phyloP scores from a whole-genome alignment of 495 filamentous ascomycete species.

The Chaetomidium leptoderma region DNA sequence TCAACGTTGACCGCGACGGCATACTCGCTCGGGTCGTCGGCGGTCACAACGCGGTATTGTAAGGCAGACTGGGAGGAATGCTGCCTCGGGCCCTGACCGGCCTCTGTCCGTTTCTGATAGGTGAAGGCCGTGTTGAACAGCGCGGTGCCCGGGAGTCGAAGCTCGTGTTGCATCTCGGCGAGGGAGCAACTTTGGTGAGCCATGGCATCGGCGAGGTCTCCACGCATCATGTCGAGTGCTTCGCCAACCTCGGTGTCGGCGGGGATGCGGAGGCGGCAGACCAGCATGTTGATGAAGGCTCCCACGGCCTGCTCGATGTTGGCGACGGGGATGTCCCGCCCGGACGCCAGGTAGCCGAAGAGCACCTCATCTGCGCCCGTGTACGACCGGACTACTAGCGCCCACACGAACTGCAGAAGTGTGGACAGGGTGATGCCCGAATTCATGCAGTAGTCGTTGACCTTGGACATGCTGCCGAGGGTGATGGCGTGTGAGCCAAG shows the following conservation, averaged over 20 bases:
- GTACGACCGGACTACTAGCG: constrained; percentile 50
- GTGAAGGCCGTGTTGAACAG: constrained; percentile 39
- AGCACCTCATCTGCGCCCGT: constrained; percentile 53
- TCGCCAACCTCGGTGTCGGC: constrained; percentile 28
- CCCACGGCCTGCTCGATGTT: constrained; percentile 25
- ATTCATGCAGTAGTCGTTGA: constrained; percentile 24
- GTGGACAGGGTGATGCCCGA: constrained; percentile 19
- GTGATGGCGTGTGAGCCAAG: constrained; percentile 19
- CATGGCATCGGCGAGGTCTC: constrained; percentile 33
- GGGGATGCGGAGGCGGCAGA: constrained; percentile 17
- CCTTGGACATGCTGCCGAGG: constrained; percentile 2
- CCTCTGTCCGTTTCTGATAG: constrained; percentile 20
- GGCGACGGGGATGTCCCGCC: constrained; percentile 22
- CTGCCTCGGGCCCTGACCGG: neutral
- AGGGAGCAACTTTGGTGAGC: constrained; percentile 42
- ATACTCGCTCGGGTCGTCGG: constrained; percentile 56
- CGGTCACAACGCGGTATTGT: constrained; percentile 19
- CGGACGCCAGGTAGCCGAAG: constrained; percentile 45
- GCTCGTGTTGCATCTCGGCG: constrained; percentile 40
- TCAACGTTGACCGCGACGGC: constrained; percentile 54
- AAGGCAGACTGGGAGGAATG: constrained; percentile 10
- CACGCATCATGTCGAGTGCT: constrained; percentile 23
- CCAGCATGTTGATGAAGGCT: constrained; percentile 30
- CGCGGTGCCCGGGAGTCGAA: constrained; percentile 14
- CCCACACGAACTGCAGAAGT: constrained; percentile 50